Conservation (phyloP, 2,329 filamentous ascomycete genomes). For the Rhynchosporium secalis region DNA sequence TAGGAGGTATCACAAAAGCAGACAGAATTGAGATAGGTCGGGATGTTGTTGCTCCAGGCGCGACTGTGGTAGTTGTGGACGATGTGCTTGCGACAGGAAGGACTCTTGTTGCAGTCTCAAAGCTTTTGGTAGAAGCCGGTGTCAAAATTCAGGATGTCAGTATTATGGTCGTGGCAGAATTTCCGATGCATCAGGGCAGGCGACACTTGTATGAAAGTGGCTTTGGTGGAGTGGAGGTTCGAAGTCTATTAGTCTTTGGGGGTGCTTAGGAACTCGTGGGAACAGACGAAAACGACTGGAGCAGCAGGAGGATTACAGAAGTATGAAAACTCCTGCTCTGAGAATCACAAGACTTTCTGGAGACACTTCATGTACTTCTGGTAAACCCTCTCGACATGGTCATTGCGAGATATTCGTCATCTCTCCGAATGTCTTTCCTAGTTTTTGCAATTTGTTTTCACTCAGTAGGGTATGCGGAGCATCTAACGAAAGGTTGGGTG, state of each 20-base stretch:
- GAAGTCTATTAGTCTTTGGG: slow-evolving; percentile 32
- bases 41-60: slow-evolving; percentile 43
- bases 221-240: slow-evolving; percentile 30
- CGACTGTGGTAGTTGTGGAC: slow-evolving; percentile 29
- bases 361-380: too few relatives aligned
- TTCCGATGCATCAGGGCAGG: slow-evolving; percentile 29
- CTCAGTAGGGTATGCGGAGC: too few relatives aligned
- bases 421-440: too few relatives aligned
- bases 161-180: slow-evolving; percentile 31
- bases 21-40: slow-evolving; percentile 52
- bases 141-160: slow-evolving; percentile 26
- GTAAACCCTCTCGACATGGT: too few relatives aligned
- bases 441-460: too few relatives aligned
- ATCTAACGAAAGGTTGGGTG: too few relatives aligned
- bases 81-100: slow-evolving; percentile 33
- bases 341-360: too few relatives aligned
- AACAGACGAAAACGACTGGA: too few relatives aligned
- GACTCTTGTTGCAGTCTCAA: slow-evolving; percentile 32
- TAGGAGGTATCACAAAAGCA: slow-evolving; percentile 30
- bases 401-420: too few relatives aligned
- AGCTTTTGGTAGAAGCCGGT: slow-evolving; percentile 27
- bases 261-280: slow-evolving; percentile 18
- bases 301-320: too few relatives aligned
- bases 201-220: slow-evolving; percentile 25
- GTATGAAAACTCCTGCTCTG: too few relatives aligned